Conservation (phyloP, 108 stramenopile species). For the Schizochytrium sp. region DNA sequence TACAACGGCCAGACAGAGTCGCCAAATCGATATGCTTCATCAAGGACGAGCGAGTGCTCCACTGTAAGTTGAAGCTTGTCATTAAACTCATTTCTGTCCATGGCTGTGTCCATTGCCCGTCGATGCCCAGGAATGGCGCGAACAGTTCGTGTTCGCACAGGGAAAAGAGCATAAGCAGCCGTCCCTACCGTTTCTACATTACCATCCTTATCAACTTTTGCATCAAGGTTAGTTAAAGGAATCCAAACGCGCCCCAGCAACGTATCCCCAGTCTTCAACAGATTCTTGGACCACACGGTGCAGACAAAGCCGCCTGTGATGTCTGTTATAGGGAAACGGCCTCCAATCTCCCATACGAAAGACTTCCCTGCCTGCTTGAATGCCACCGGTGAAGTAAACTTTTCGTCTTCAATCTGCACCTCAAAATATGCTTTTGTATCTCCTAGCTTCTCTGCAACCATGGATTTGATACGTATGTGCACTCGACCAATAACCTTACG, state of each 20-base stretch:
- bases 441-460: constrained; percentile 1
- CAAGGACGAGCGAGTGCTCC: constrained; percentile 17
- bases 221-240: not conserved
- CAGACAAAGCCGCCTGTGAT: not conserved
- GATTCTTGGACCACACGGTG: constrained; percentile 35
- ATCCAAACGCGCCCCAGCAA: constrained; percentile 41
- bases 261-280: not conserved
- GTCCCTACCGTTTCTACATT: not conserved
- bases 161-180: not conserved
- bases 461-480: not conserved
- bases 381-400: not conserved
- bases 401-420: constrained; percentile 27
- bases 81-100: constrained; percentile 10
- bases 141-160: not conserved
- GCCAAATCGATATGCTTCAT: not conserved
- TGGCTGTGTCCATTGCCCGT: constrained; percentile 26
- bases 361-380: constrained; percentile 13
- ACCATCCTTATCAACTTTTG: not conserved
- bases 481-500: not conserved
- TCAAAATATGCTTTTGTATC: constrained; percentile 37
- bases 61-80: not conserved
- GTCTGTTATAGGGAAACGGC: not conserved
- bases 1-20: not conserved
- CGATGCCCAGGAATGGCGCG: constrained; percentile 17
- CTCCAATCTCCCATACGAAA: constrained; percentile 22